Percentiles rank a stretch among this genome's conserved stretches.
phyloP scores from a whole-genome alignment of 495 filamentous ascomycete species.

The Hapsidospora chrysogenum region DNA sequence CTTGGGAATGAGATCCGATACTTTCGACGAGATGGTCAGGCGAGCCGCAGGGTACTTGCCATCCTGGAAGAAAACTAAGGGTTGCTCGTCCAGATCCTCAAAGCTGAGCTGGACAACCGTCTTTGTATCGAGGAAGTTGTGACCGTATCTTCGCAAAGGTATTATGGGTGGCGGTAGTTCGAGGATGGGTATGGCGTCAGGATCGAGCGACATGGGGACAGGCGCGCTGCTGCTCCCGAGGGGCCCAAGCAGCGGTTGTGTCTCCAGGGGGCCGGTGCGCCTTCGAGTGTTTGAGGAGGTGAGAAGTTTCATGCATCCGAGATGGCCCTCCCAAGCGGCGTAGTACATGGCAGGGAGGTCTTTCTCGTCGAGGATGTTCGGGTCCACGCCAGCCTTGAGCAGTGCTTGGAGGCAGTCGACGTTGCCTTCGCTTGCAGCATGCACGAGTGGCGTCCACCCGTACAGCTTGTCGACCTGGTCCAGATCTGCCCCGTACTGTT shows the following conservation, averaged over 20 bases:
- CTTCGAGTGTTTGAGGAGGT: constrained; percentile 32
- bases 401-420: constrained; percentile 70
- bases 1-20: constrained; percentile 87
- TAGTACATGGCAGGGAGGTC: constrained; percentile 92
- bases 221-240: constrained; percentile 32
- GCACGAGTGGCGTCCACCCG: constrained; percentile 91
- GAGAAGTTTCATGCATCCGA: constrained; percentile 85
- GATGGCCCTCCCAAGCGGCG: constrained; percentile 92
- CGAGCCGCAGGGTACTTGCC: constrained; percentile 90
- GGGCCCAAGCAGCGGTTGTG: constrained; percentile 14
- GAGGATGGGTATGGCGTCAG: constrained; percentile 80
- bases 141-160: constrained; percentile 81
- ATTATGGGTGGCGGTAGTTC: constrained; percentile 92
- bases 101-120: constrained; percentile 86
- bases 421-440: constrained; percentile 92
- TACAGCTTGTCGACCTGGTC: constrained; percentile 90
- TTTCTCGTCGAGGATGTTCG: constrained; percentile 75
- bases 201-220: constrained; percentile 51
- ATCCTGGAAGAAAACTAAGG: constrained; percentile 82
- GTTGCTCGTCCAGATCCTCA: constrained; percentile 47
- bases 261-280: constrained; percentile 11
- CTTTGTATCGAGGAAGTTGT: constrained; percentile 96
- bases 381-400: constrained; percentile 55
- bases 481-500: constrained; percentile 77
- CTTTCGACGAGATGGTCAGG: constrained; percentile 88